Conservation (phyloP, 2,329 filamentous ascomycete genomes). For the Penicillium brevicompactum region DNA sequence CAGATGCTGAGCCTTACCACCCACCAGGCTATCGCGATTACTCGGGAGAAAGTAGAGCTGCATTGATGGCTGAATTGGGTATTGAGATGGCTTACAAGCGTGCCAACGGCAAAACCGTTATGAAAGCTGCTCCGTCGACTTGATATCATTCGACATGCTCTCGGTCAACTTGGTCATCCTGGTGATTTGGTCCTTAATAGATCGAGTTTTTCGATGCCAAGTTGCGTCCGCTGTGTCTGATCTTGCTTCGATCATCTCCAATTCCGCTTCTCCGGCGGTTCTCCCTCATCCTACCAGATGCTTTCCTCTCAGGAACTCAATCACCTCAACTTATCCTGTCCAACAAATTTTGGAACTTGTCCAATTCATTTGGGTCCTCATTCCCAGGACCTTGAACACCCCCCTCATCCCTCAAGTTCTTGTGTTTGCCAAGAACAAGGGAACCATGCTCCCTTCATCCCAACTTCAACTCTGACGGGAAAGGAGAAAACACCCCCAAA, state of each 20-base stretch:
- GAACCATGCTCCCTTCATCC: background rate
- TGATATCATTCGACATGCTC: conserved; percentile 10
- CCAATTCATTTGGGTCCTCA: background rate
- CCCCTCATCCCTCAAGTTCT: background rate
- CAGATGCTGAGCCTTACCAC: conserved; percentile 34
- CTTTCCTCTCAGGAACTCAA: no score
- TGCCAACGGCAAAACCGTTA: conserved; percentile 37
- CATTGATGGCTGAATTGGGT: conserved; percentile 27
- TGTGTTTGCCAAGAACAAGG: background rate
- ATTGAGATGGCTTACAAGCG: conserved; percentile 39
- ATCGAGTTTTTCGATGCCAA: no score
- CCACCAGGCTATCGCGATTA: conserved; percentile 26
- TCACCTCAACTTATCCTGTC: no score
- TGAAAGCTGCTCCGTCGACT: conserved; percentile 32
- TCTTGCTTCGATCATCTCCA: no score
- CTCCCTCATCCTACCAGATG: no score
- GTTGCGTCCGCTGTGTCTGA: no score
- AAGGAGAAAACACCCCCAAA: background rate
- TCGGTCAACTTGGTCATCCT: background rate
- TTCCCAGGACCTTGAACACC: conserved; percentile 9
- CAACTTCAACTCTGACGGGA: background rate
- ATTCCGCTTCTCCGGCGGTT: no score
- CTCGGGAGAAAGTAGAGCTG: conserved; percentile 27
- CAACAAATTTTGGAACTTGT: no score
- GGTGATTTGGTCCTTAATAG: background rate